phyloP scores from a whole-genome alignment of 345 rosid species.

The Citropsis articulata region DNA sequence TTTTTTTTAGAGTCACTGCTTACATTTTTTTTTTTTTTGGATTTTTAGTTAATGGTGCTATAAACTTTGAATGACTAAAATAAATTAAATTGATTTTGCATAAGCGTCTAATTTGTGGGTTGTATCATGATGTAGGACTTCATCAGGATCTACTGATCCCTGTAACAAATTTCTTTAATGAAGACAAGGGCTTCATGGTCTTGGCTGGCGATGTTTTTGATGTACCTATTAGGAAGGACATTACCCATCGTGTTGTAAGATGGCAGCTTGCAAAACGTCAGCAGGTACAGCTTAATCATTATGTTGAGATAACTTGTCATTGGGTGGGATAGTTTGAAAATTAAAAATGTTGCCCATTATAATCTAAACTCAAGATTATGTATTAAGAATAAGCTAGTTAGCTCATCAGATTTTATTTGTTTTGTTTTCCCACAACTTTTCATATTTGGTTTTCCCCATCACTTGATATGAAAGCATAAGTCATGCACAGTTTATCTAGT shows the following conservation, averaged over 20 bases:
- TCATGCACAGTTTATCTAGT: background rate
- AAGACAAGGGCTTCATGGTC: slow-evolving; percentile 79
- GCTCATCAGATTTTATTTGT: background rate
- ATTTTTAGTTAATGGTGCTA: background rate
- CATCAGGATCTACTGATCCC: slow-evolving; percentile 79
- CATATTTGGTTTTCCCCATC: too few relatives aligned
- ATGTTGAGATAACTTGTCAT: background rate
- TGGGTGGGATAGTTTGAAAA: background rate
- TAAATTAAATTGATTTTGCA: background rate
- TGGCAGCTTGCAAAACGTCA: slow-evolving; percentile 95
- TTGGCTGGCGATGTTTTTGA: slow-evolving; percentile 95
- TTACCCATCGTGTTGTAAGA: slow-evolving; percentile 77
- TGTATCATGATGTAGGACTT: slow-evolving; percentile 44
- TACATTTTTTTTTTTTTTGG: background rate
- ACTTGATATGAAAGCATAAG: background rate
- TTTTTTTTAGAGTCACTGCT: background rate
- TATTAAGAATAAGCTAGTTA: background rate
- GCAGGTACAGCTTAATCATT: slow-evolving; percentile 47
- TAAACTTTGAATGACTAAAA: slow-evolving; percentile 1
- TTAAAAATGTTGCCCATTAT: background rate
- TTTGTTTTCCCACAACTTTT: background rate
- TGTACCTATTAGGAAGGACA: slow-evolving; percentile 89
- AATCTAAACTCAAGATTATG: background rate
- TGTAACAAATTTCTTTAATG: slow-evolving; percentile 68
- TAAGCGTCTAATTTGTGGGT: background rate